phyloP scores from a whole-genome alignment of 179 eudicot species.

The Vitellaria paradoxa region DNA sequence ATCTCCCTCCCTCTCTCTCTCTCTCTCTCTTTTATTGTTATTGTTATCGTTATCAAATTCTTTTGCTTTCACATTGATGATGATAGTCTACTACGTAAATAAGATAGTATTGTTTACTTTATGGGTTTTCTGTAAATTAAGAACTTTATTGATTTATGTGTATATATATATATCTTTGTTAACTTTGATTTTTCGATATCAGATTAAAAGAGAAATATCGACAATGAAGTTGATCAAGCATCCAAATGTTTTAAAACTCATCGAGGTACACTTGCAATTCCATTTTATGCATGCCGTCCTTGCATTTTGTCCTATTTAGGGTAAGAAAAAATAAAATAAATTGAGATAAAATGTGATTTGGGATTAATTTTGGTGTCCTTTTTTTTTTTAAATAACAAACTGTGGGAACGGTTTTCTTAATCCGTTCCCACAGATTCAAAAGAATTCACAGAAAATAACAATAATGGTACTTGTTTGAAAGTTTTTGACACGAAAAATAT shows the following conservation, averaged over 20 bases:
- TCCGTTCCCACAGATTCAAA: too few relatives aligned
- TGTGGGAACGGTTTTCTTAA: too few relatives aligned
- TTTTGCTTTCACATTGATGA: neutral
- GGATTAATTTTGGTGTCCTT: too few relatives aligned
- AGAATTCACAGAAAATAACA: too few relatives aligned
- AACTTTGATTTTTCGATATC: conserved; percentile 11
- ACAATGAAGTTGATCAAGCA: conserved; percentile 83
- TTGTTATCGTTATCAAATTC: neutral
- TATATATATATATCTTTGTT: neutral
- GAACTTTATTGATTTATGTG: neutral
- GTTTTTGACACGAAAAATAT: too few relatives aligned
- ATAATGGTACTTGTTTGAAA: too few relatives aligned
- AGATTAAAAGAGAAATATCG: conserved; percentile 82
- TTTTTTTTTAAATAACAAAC: too few relatives aligned
- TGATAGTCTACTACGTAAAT: too few relatives aligned
- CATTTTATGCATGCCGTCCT: neutral
- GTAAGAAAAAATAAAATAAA: too few relatives aligned
- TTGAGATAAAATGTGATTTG: too few relatives aligned
- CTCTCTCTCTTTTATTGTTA: neutral
- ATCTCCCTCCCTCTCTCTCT: neutral
- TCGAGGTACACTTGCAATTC: conserved; percentile 42
- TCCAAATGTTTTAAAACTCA: conserved; percentile 68
- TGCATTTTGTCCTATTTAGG: neutral
- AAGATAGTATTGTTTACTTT: neutral
- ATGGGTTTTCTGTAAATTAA: neutral